Base-by-base conservation (phyloP, 2,329 filamentous ascomycete species). In the Arthrobotrys megalospora region DNA sequence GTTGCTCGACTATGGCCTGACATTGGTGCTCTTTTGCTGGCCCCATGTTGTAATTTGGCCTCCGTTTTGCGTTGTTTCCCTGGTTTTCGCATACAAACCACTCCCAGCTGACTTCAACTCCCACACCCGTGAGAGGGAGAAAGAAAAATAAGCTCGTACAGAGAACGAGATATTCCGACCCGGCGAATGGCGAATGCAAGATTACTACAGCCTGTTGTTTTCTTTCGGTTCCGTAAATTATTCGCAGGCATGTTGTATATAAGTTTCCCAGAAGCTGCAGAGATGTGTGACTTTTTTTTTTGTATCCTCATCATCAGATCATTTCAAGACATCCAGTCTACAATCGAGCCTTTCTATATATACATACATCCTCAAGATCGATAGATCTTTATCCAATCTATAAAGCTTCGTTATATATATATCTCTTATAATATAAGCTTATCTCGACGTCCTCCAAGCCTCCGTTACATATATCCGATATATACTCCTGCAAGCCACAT, bases 1-100 rank as follows among this genome's bases (percentile, higher is more conserved):
- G 65, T 76, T 50, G 65, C 58, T 76, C 48, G 66, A 77, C 73
- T 66, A 48, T 77, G 73, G 73, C 66, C 73, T 77, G 73, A 77
- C 73, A 60, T 16, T 75, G 19, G 41, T 53, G 38, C 36, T 28
- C 11, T 63, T 50, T 41, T 21, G 19, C 1, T 19, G 14, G 38
- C 38, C 14, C 32, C 52, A 41, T 71, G 73, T 77, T 77, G 73
- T 36, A 76, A 38, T 69, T 64, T 47, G 47, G 16, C 21, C 14
- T 19, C n/a, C n/a, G 6, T 36, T 60, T 66, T 71, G 67, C 45
- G 66, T 77, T 77, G 58, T 66, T 45, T 28, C 32, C 16, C 34
- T 7, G 6, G 4, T 48, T 48, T 48, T 50, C 24, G 14, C 43
- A 64, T 36, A 63, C 58, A 45, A 28, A 63, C 58, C 19, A 28